Percentiles rank a stretch among this genome's conserved stretches.
phyloP scores from a whole-genome alignment of 495 filamentous ascomycete species.

The Aspergillus leporis region DNA sequence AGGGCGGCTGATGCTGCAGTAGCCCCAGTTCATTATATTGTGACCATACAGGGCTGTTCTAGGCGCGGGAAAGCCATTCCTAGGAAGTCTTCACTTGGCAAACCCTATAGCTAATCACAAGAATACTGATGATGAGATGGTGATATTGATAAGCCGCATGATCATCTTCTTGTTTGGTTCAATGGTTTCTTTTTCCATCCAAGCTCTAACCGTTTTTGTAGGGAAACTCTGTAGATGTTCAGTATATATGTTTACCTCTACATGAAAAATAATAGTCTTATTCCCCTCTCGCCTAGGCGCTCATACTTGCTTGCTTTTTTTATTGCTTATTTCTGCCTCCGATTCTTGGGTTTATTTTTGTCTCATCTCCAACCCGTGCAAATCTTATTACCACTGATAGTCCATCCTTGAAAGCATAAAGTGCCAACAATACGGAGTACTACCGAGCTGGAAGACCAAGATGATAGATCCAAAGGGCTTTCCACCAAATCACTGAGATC shows the following conservation, averaged over 20 bases:
- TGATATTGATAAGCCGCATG: neutral
- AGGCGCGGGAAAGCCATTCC: neutral
- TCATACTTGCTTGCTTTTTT: neutral
- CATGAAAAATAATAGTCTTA: neutral
- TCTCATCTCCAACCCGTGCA: neutral
- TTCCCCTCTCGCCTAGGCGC: neutral
- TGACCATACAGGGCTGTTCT: slow-evolving; percentile 10
- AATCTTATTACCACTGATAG: slow-evolving; percentile 1
- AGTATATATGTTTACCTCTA: too few species aligned
- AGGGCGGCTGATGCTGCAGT: slow-evolving; percentile 25
- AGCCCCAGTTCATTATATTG: slow-evolving; percentile 18
- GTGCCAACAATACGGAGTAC: neutral
- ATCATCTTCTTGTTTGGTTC: neutral
- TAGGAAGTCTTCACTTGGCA: neutral
- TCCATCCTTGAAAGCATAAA: neutral
- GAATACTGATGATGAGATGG: neutral
- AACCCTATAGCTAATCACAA: too few species aligned
- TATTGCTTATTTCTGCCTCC: too few species aligned
- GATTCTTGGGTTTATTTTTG: neutral
- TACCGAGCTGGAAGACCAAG: neutral
- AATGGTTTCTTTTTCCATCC: neutral
- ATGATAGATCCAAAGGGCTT: slow-evolving; percentile 24
- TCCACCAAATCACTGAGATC: slow-evolving; percentile 18
- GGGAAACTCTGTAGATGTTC: too few species aligned
- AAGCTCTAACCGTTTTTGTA: neutral